Percentiles rank a stretch among this genome's conserved stretches.
These are phyloP conservation scores for Tolypocladium guangdongense DNA, from an alignment of 2,329 filamentous ascomycete species.

Conservation along the genomic window DNA sequence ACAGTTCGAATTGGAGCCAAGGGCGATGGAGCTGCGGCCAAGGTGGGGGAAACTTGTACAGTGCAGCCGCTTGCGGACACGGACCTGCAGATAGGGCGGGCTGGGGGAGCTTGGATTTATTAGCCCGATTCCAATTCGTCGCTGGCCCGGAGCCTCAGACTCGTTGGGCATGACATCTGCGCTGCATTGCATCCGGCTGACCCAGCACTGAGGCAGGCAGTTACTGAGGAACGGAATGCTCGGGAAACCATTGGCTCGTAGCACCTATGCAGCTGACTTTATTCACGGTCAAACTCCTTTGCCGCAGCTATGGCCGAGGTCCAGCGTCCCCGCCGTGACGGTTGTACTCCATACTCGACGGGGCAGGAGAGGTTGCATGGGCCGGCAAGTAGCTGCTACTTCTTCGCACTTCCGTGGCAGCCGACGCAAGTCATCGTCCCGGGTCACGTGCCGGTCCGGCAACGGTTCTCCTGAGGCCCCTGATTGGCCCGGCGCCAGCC, in stretches of 20 bases:
- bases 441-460: constrained; percentile 2
- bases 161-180: not conserved
- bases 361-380: too few relatives aligned
- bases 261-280: not conserved
- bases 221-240: not conserved
- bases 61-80: not conserved
- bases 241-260: not conserved
- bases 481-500: constrained; percentile 10
- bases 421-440: not conserved
- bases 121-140: constrained; percentile 13
- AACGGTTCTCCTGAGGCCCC: not conserved
- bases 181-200: not conserved
- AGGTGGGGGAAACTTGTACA: not conserved
- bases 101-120: constrained; percentile 12
- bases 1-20: constrained; percentile 13
- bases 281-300: not conserved
- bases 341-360: not conserved
- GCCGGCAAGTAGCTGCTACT: not conserved
- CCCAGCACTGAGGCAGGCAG: not conserved
- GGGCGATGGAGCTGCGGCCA: not conserved
- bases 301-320: not conserved
- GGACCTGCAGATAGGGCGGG: constrained; percentile 6
- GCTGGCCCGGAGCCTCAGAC: not conserved
- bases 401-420: not conserved
- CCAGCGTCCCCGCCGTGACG: not conserved